Base-by-base conservation (phyloP, 2,329 filamentous ascomycete genomes). In the Xylaria sp. region DNA sequence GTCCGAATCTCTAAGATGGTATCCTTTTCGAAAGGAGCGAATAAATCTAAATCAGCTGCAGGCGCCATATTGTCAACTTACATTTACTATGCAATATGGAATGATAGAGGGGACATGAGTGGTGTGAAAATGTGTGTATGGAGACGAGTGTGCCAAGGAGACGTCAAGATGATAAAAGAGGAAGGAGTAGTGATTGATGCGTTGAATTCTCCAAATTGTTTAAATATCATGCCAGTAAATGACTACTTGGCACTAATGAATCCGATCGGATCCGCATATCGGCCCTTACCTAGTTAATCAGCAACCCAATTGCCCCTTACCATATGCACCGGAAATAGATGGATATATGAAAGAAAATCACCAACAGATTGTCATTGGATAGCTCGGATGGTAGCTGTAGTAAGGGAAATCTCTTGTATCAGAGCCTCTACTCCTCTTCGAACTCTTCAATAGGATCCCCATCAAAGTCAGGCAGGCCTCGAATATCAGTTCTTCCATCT, bases 1-100 rank as follows among this genome's bases (percentile, higher is more conserved):
- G 85, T 85, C 37, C 89, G 86, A 15, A 91, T 79, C 74, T 91
- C 86, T 25, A 87, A 77, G 13, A 91, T 80, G 2, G 78, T 83
- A 67, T 89, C 87, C 28, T 76, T 79, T 52, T 81, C 81, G 34
- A 85, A 82, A 3, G 84, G 82, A 37, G 82, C 80, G 18, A 52
- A 69, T 50, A 72, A 37, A 48, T 72, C 65, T 34, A 82, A 68
- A 20, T 76, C 72, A 39, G 72, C 73, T 25, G 71, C 70, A 32
- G 73, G 73, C 7, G 71, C 67, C 76, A 78, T 78, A 62, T 63
- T 69, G 58, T 67, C 15, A 37, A 51, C 28, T 13, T 59, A 10
- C 7, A 55, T 9, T 2, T 64, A 23, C 28, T 8, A 7, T 34
- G 8, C 2, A 12, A 28, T 18, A 65, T 2, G 5, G 34, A 52